Percentiles rank a stretch among this genome's conserved stretches.
These are phyloP conservation scores for Blastobotrys buckinghamii DNA, from an alignment of 1,139 yeast genomes.

Conservation along the genomic window DNA sequence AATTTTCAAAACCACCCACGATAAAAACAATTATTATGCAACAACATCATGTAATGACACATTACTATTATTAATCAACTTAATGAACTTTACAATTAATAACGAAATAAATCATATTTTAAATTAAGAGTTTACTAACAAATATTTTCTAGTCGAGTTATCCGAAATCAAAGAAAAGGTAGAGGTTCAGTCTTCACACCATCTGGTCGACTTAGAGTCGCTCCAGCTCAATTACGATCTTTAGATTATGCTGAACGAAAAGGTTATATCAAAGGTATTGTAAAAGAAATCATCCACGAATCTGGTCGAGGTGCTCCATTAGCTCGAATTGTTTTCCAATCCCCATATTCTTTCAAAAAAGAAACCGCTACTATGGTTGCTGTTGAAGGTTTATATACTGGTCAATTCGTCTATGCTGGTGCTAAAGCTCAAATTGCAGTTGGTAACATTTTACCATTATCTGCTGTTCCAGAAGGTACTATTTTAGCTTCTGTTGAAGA, in stretches of 20 bases:
- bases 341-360: slow-evolving; percentile 96
- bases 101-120: too few species aligned
- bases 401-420: slow-evolving; percentile 98
- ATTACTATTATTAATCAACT: too few species aligned
- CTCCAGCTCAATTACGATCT: slow-evolving; percentile 99
- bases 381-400: slow-evolving; percentile 99
- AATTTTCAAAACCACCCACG: too few species aligned
- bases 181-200: slow-evolving; percentile 99
- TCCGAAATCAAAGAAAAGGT: slow-evolving; percentile 99
- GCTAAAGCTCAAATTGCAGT: slow-evolving; percentile 96
- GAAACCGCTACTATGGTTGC: slow-evolving; percentile 99
- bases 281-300: slow-evolving; percentile 97
- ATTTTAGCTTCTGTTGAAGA: slow-evolving; percentile 98
- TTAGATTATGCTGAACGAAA: slow-evolving; percentile 99
- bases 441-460: slow-evolving; percentile 96
- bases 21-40: too few species aligned
- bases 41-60: too few species aligned
- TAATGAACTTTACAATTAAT: too few species aligned
- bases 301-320: slow-evolving; percentile 99
- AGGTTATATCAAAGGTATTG: slow-evolving; percentile 99
- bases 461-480: slow-evolving; percentile 99
- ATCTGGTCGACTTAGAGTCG: slow-evolving; percentile 99
- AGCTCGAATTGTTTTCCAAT: slow-evolving; percentile 98
- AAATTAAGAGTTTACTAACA: not conserved
- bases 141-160: slow-evolving; percentile 78